phyloP scores from a whole-genome alignment of 768 basidiomycete genomes.

The Rhodosporidiobolus odoratus region DNA sequence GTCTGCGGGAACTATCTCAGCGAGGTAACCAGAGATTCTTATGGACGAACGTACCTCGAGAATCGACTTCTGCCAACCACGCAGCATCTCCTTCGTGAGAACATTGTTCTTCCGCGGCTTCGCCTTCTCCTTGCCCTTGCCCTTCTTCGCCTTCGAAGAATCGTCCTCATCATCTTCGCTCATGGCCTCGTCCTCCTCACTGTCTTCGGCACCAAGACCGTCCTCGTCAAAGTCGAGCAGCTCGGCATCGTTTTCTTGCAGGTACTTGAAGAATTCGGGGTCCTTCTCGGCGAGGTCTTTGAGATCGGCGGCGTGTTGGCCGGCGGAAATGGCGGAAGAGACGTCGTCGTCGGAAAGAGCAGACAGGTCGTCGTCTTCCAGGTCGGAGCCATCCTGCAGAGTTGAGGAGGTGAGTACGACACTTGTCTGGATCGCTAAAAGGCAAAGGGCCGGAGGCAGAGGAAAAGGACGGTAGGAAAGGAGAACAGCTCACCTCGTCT shows the following conservation, averaged over 20 bases:
- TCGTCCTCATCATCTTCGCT: slow-evolving; percentile 52
- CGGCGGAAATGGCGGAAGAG: slow-evolving; percentile 59
- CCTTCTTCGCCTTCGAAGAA: slow-evolving; percentile 51
- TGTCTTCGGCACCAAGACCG: not conserved
- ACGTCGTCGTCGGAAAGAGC: slow-evolving; percentile 46
- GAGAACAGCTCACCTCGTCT: slow-evolving; percentile 24
- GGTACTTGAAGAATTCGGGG: slow-evolving; percentile 97
- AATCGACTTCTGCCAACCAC: slow-evolving; percentile 80
- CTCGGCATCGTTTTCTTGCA: slow-evolving; percentile 90
- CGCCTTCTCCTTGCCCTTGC: slow-evolving; percentile 51
- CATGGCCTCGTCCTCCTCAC: slow-evolving; percentile 44
- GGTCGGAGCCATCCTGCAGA: slow-evolving; percentile 14
- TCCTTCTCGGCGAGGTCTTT: slow-evolving; percentile 88
- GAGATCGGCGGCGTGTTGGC: slow-evolving; percentile 70
- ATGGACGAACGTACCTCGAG: slow-evolving; percentile 72
- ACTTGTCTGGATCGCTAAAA: slow-evolving; percentile 60
- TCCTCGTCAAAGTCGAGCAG: slow-evolving; percentile 65
- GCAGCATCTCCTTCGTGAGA: slow-evolving; percentile 65
- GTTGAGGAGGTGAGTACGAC: slow-evolving; percentile 51
- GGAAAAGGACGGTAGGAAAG: not conserved
- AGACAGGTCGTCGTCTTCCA: slow-evolving; percentile 38
- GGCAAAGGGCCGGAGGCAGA: slow-evolving; percentile 51
- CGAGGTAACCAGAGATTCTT: too few relatives aligned
- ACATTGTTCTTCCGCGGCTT: slow-evolving; percentile 52
- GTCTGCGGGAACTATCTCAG: slow-evolving; percentile 53